Evolutionary conservation across 2,329 filamentous ascomycete genomes (phyloP).

Genomic region (Elsinoe ampelina): DNA sequence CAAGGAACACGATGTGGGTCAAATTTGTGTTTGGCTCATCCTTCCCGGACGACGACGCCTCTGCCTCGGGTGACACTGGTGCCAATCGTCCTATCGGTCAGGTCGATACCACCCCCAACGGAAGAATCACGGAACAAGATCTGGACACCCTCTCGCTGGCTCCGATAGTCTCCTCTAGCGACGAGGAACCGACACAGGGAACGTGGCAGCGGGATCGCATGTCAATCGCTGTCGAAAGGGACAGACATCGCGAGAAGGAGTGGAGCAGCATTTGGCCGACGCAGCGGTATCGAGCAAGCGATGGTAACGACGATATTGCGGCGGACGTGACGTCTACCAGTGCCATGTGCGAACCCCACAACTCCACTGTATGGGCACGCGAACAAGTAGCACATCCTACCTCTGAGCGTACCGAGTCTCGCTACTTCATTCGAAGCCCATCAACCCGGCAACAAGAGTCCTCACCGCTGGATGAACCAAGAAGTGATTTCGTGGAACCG

Average conservation of each 20-base stretch:
- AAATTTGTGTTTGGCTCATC: neutral
- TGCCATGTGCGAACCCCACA: neutral
- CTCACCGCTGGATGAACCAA: neutral
- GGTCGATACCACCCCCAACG: neutral
- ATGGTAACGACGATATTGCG: neutral
- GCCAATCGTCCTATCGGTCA: too few relatives aligned
- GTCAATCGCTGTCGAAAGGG: neutral
- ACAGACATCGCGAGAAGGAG: constrained; percentile 3
- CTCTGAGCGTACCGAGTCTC: neutral
- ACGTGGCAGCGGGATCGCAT: neutral
- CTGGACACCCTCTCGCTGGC: constrained; percentile 1
- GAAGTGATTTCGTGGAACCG: neutral
- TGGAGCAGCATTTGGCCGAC: neutral
- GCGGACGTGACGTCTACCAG: neutral
- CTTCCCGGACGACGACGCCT: neutral
- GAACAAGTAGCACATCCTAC: neutral
- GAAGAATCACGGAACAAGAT: neutral
- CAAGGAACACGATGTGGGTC: neutral
- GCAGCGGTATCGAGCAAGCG: neutral
- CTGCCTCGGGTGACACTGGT: too few relatives aligned
- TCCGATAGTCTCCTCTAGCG: neutral
- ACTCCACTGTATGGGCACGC: too few relatives aligned
- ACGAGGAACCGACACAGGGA: neutral
- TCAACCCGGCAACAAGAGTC: neutral
- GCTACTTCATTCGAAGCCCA: neutral